These are phyloP conservation scores for Metschnikowia sp. DNA, from an alignment of 805 yeast species.

Conservation along the genomic window DNA sequence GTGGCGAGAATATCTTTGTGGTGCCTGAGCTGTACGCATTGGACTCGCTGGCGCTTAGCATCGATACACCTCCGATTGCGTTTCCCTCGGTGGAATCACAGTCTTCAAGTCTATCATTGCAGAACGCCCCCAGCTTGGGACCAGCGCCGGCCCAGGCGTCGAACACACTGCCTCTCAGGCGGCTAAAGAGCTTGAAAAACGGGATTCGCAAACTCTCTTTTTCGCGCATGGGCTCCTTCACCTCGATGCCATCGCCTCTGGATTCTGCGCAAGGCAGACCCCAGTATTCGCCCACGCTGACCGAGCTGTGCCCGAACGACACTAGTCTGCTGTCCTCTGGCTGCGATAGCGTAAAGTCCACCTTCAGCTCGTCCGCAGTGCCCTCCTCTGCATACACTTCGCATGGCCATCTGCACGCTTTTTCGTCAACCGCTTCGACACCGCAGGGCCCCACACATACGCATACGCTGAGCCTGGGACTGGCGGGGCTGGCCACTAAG, in stretches of 20 bases:
- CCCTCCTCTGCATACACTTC: background rate
- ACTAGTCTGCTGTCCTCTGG: conserved; percentile 14
- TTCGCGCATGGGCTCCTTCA: conserved; percentile 11
- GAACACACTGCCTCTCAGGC: conserved; percentile 30
- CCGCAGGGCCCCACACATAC: conserved; percentile 9
- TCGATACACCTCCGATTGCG: conserved; percentile 15
- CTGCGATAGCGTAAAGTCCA: conserved; percentile 11
- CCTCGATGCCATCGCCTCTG: conserved; percentile 3
- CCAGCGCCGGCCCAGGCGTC: background rate
- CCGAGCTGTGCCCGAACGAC: conserved; percentile 10
- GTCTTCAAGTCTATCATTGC: conserved; percentile 4
- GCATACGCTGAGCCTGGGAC: conserved; percentile 15
- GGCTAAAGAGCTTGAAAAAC: conserved; percentile 35
- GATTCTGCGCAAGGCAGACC: background rate
- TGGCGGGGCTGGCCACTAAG: conserved; percentile 7
- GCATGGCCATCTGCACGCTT: background rate
- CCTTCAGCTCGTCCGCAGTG: conserved; percentile 11
- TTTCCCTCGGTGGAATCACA: conserved; percentile 16
- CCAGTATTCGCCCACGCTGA: conserved; percentile 9
- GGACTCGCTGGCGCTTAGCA: conserved; percentile 24
- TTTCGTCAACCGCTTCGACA: conserved; percentile 1
- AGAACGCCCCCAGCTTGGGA: conserved; percentile 1
- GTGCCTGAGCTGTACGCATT: conserved; percentile 22
- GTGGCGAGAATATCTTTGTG: background rate
- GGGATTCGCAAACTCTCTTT: conserved; percentile 39